Evolutionary conservation across 257 asterid genomes (phyloP).

Genomic region (Solanum sitiens): DNA sequence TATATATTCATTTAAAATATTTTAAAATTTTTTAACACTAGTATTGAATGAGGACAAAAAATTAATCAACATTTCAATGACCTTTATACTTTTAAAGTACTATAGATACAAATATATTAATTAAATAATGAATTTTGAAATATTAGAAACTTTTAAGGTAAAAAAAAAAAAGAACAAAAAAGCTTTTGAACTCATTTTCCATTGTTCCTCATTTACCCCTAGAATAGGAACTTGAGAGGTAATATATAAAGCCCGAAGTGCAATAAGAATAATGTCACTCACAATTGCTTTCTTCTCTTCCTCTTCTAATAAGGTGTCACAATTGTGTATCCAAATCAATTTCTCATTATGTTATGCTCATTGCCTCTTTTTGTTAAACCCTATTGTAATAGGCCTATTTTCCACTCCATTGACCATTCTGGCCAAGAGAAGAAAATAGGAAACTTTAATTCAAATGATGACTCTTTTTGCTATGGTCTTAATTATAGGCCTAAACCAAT

Average conservation of each 20-base stretch:
- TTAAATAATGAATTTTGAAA: neutral
- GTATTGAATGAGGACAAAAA: too few species aligned
- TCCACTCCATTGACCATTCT: constrained; percentile 49
- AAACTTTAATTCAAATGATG: neutral
- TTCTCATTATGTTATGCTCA: neutral
- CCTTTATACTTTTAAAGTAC: neutral
- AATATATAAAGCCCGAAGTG: neutral
- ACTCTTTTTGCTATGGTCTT: neutral
- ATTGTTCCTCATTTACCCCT: neutral
- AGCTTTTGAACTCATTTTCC: neutral
- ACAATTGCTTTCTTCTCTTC: neutral
- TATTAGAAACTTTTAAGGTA: neutral
- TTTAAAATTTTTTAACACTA: too few species aligned
- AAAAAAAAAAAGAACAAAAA: too few species aligned
- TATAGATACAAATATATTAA: too few species aligned
- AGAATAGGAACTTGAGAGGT: neutral
- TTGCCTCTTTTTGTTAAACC: neutral
- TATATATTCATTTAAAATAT: too few species aligned
- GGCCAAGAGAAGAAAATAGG: neutral
- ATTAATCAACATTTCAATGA: too few species aligned
- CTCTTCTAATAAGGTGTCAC: neutral
- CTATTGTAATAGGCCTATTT: constrained; percentile 32
- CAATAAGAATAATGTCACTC: neutral
- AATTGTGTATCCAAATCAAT: neutral
- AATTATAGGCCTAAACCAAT: neutral